phyloP scores from a whole-genome alignment of 192 early-diverging fungal species.

The Gamsiella multidivaricata region DNA sequence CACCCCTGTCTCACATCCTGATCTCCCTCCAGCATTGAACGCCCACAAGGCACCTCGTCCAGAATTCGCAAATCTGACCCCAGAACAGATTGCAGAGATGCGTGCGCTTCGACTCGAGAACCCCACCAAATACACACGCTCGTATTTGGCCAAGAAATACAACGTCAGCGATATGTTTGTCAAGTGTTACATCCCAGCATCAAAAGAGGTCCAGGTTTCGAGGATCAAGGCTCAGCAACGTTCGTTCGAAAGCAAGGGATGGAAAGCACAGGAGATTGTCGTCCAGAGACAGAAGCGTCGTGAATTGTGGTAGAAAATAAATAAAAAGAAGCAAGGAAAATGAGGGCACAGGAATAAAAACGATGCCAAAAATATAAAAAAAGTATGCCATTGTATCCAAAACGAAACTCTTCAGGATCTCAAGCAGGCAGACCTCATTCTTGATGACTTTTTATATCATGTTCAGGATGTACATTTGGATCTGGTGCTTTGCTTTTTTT shows the following conservation, averaged over 20 bases:
- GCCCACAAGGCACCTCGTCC: conserved; percentile 23
- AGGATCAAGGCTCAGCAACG: conserved; percentile 41
- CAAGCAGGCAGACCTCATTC: too few species aligned
- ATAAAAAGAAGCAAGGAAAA: background rate
- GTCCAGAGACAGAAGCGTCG: conserved; percentile 52
- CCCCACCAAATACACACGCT: conserved; percentile 48
- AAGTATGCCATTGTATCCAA: too few species aligned
- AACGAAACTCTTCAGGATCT: too few species aligned
- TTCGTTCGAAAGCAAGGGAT: conserved; percentile 42
- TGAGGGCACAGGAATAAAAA: background rate
- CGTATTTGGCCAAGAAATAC: conserved; percentile 48
- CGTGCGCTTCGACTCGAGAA: conserved; percentile 27
- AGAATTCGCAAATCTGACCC: conserved; percentile 35
- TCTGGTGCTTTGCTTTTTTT: too few species aligned
- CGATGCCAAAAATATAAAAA: too few species aligned
- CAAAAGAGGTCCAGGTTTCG: conserved; percentile 45
- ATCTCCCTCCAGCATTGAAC: conserved; percentile 36
- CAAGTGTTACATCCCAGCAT: conserved; percentile 45
- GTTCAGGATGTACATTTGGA: too few species aligned
- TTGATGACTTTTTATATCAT: too few species aligned
- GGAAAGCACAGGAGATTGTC: conserved; percentile 49
- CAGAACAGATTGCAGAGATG: conserved; percentile 50
- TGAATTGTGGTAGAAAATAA: conserved; percentile 32
- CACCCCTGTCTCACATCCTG: conserved; percentile 39
- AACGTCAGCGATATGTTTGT: conserved; percentile 52